These are phyloP conservation scores for Wakefieldia striispora DNA, from an alignment of 768 basidiomycete genomes.

Conservation along the genomic window DNA sequence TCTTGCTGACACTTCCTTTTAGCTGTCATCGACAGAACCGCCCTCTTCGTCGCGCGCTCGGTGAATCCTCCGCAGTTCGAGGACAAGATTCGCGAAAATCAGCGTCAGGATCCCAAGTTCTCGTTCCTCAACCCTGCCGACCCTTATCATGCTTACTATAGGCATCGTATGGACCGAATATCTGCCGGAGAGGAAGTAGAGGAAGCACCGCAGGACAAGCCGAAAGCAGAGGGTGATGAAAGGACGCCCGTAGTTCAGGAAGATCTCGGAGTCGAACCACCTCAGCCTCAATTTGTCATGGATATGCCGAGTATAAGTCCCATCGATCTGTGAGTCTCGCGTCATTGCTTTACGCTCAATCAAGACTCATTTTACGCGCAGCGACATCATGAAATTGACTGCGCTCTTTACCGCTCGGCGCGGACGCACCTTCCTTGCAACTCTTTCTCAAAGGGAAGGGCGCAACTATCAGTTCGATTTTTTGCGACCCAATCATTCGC, in stretches of 20 bases:
- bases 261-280: conserved; percentile 75
- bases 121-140: conserved; percentile 96
- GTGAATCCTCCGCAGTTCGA: conserved; percentile 91
- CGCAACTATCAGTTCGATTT: conserved; percentile 99
- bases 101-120: conserved; percentile 96
- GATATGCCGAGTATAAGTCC: conserved; percentile 85
- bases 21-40: conserved; percentile 97
- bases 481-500: conserved; percentile 90
- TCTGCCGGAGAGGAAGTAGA: conserved; percentile 72
- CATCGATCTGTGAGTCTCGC: conserved; percentile 79
- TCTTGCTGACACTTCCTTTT: conserved; percentile 10
- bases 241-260: conserved; percentile 37
- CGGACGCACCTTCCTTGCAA: conserved; percentile 81
- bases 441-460: conserved; percentile 84
- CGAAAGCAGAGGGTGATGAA: conserved; percentile 35
- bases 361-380: conserved; percentile 30
- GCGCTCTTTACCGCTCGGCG: conserved; percentile 93
- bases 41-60: conserved; percentile 87
- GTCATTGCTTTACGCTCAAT: not conserved
- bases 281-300: conserved; percentile 76
- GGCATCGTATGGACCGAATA: conserved; percentile 84
- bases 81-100: conserved; percentile 95
- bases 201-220: conserved; percentile 48
- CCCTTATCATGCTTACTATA: conserved; percentile 98
- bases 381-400: conserved; percentile 94